phyloP scores from a whole-genome alignment of 148 eudicot genomes.

The Bassia scoparia region DNA sequence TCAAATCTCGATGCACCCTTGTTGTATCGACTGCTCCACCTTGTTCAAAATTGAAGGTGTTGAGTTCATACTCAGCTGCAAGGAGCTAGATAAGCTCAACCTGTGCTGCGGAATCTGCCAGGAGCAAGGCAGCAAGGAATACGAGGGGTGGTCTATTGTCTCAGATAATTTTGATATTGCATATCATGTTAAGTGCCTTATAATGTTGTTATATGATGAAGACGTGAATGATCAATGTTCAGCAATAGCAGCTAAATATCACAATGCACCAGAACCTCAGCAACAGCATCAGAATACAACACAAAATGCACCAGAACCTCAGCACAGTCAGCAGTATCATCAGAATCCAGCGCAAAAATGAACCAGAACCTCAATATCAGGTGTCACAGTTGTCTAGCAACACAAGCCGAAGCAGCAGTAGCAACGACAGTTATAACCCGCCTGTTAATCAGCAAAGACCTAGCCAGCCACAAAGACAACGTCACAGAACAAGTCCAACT shows the following conservation, averaged over 20 bases:
- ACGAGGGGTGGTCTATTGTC: conserved; percentile 17
- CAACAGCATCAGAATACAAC: too few relatives aligned
- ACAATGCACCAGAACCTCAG: too few relatives aligned
- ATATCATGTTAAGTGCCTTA: conserved; percentile 11
- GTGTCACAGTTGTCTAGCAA: too few relatives aligned
- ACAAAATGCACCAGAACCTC: too few relatives aligned
- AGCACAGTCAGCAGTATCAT: too few relatives aligned
- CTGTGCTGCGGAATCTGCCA: neutral
- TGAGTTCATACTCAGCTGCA: neutral
- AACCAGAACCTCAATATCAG: neutral
- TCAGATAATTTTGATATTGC: neutral
- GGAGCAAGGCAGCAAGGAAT: neutral
- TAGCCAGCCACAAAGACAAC: neutral
- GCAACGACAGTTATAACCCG: neutral
- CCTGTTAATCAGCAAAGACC: neutral
- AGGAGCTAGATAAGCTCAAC: neutral
- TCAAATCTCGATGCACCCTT: neutral
- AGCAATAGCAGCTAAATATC: too few relatives aligned
- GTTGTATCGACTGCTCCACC: conserved; percentile 9
- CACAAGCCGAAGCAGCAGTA: too few relatives aligned
- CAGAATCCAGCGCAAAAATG: too few relatives aligned
- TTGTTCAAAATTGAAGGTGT: neutral
- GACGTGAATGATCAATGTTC: too few relatives aligned
- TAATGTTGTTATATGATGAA: too few relatives aligned
- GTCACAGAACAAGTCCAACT: neutral